phyloP scores from a whole-genome alignment of 2,329 filamentous ascomycete genomes.

The Sporothrix euskadiensis region DNA sequence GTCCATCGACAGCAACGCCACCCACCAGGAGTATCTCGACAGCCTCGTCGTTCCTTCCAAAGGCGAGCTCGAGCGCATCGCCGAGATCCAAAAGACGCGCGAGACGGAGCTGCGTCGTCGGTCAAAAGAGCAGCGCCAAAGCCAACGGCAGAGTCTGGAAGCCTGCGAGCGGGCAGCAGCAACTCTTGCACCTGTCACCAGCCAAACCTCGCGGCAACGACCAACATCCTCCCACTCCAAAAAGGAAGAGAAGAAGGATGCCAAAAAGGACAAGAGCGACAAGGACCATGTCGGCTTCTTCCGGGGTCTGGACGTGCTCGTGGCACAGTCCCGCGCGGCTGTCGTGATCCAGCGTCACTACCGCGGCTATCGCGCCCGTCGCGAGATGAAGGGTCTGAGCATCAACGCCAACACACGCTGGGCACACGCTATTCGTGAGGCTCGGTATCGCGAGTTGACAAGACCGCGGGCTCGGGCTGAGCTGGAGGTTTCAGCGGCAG shows the following conservation, averaged over 20 bases:
- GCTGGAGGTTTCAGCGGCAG: neutral
- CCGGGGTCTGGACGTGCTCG: conserved; percentile 31
- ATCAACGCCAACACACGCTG: conserved; percentile 71
- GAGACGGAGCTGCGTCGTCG: conserved; percentile 49
- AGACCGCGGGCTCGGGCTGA: conserved; percentile 45
- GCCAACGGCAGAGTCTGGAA: conserved; percentile 30
- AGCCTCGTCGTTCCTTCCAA: conserved; percentile 51
- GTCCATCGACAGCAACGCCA: conserved; percentile 25
- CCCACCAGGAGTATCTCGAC: conserved; percentile 51
- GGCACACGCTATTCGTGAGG: conserved; percentile 64
- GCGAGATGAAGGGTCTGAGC: conserved; percentile 68
- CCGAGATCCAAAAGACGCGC: conserved; percentile 50
- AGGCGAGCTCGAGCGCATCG: conserved; percentile 52
- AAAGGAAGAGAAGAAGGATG: neutral
- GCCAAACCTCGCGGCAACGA: neutral
- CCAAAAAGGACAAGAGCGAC: neutral
- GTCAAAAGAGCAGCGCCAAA: conserved; percentile 39
- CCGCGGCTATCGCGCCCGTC: conserved; percentile 70
- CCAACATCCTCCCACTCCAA: neutral
- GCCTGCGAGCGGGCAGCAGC: conserved; percentile 23
- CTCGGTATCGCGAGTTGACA: conserved; percentile 54
- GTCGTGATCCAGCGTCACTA: conserved; percentile 69
- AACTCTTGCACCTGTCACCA: neutral
- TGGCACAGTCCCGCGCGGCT: conserved; percentile 49
- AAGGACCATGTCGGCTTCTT: conserved; percentile 2